phyloP scores from a whole-genome alignment of 1,284 basidiomycete species.

The Malassezia pachydermatis region DNA sequence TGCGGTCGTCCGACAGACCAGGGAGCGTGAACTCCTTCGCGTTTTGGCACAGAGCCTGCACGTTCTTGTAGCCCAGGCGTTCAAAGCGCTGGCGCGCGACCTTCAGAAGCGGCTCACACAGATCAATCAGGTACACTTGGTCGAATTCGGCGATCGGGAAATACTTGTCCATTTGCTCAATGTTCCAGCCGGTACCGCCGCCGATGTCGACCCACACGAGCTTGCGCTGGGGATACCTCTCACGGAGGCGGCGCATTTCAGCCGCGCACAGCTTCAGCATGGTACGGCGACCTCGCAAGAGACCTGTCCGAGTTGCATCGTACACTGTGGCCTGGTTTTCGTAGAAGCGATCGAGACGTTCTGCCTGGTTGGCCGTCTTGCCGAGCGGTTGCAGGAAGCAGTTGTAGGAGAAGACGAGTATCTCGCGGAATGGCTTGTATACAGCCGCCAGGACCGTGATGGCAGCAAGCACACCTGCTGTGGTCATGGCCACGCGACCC shows the following conservation, averaged over 20 bases:
- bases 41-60: slow-evolving; percentile 66
- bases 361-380: slow-evolving; percentile 40
- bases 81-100: slow-evolving; percentile 63
- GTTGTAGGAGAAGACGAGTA: slow-evolving; percentile 40
- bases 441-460: slow-evolving; percentile 23
- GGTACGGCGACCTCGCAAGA: slow-evolving; percentile 43
- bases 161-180: slow-evolving; percentile 68
- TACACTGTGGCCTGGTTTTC: slow-evolving; percentile 46
- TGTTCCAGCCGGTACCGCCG: slow-evolving; percentile 71
- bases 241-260: slow-evolving; percentile 55
- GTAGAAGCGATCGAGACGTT: slow-evolving; percentile 46
- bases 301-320: slow-evolving; percentile 41
- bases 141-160: slow-evolving; percentile 51
- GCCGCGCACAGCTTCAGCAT: slow-evolving; percentile 56
- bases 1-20: slow-evolving; percentile 28
- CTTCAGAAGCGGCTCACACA: slow-evolving; percentile 65
- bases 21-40: slow-evolving; percentile 63
- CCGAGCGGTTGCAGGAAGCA: slow-evolving; percentile 47
- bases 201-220: slow-evolving; percentile 74
- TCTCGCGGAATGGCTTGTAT: slow-evolving; percentile 25
- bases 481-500: slow-evolving; percentile 17
- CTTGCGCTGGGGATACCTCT: slow-evolving; percentile 50
- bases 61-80: slow-evolving; percentile 63
- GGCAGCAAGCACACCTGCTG: slow-evolving; percentile 16
- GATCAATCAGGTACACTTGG: slow-evolving; percentile 63